phyloP scores from a whole-genome alignment of 768 basidiomycete species.

The Lactifluus echinatus region DNA sequence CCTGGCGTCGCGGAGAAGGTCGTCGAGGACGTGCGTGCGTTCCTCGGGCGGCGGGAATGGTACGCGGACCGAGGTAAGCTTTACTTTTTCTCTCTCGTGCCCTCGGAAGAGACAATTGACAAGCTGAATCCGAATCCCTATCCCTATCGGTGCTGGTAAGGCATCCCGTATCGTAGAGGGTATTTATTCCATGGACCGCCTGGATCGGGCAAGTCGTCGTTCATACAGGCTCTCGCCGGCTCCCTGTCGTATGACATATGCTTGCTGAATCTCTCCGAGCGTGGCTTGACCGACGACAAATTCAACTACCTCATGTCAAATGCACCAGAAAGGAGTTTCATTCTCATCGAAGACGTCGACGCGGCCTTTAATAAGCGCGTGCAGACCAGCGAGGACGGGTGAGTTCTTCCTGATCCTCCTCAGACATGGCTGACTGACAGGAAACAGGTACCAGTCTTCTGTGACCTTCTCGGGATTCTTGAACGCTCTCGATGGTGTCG shows the following conservation, averaged over 20 bases:
- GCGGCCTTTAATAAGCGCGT: conserved; percentile 93
- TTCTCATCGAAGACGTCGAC: conserved; percentile 97
- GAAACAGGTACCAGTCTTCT: conserved; percentile 76
- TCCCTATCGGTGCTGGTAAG: too few species aligned
- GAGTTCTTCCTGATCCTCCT: conserved; percentile 24
- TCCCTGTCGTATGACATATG: conserved; percentile 92
- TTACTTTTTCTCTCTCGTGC: background rate
- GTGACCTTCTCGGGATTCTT: conserved; percentile 97
- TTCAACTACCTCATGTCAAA: conserved; percentile 89
- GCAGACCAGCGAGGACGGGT: conserved; percentile 91
- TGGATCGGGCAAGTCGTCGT: conserved; percentile 97
- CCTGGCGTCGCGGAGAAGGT: conserved; percentile 78
- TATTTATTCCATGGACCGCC: conserved; percentile 95
- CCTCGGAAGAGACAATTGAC: too few species aligned
- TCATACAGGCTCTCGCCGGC: conserved; percentile 95
- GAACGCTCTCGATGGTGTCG: conserved; percentile 95
- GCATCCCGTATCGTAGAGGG: conserved; percentile 94
- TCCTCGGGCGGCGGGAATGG: conserved; percentile 81
- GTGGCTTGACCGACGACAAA: conserved; percentile 95
- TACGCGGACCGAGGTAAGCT: conserved; percentile 87
- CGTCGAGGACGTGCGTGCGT: conserved; percentile 71
- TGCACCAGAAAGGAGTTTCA: conserved; percentile 84
- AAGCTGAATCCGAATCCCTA: too few species aligned
- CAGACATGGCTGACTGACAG: conserved; percentile 10
- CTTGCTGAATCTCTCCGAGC: conserved; percentile 88